Conservation (phyloP, 169 alveolate genomes). For the Perkinsus chesapeaki region DNA sequence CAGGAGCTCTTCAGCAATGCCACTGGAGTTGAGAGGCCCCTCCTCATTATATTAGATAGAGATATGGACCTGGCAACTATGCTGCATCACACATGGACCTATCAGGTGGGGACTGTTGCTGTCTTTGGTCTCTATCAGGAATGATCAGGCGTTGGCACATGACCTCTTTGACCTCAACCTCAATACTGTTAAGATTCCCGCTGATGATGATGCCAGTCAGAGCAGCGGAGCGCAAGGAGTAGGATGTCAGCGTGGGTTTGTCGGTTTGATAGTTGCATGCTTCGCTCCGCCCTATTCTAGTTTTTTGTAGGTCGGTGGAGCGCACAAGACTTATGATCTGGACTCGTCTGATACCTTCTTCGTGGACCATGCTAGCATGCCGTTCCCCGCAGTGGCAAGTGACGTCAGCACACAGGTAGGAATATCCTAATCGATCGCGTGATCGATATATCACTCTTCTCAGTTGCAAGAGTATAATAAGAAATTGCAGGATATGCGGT, state of each 20-base stretch:
- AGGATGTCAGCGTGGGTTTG: too few species aligned
- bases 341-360: slow-evolving; percentile 15
- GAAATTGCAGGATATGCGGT: slow-evolving; percentile 3
- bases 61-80: slow-evolving; percentile 38
- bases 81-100: slow-evolving; percentile 49
- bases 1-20: slow-evolving; percentile 10
- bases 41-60: slow-evolving; percentile 37
- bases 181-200: slow-evolving; percentile 7
- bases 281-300: not conserved
- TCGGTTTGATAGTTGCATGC: not conserved
- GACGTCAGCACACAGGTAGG: not conserved
- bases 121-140: too few species aligned
- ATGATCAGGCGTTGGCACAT: slow-evolving; percentile 19
- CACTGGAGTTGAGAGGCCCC: slow-evolving; percentile 31
- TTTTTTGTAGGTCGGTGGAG: not conserved
- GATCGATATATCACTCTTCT: not conserved
- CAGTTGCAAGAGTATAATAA: slow-evolving; percentile 11
- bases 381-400: not conserved
- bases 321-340: slow-evolving; percentile 28
- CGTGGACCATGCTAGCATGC: not conserved
- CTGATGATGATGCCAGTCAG: slow-evolving; percentile 8
- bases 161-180: not conserved
- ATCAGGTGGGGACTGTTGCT: slow-evolving; percentile 37
- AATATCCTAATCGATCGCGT: not conserved
- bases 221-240: not conserved